A percentile compares a stretch with the other conserved stretches of the same genome.
phyloP scores from a whole-genome alignment of 768 basidiomycete species.

The Floccularia luteovirens region DNA sequence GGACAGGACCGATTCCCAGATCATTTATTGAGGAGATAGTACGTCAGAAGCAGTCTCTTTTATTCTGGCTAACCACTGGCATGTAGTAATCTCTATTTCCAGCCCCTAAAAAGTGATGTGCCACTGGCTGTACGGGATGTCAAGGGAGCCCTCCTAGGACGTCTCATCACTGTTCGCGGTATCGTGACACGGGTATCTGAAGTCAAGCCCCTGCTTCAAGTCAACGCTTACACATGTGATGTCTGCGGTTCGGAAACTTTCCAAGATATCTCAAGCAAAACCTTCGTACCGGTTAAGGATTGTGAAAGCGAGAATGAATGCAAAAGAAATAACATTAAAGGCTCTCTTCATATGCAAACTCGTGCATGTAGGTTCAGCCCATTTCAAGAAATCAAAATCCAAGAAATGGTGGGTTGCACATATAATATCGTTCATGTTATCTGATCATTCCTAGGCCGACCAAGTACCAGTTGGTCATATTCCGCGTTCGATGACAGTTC shows the following conservation, averaged over 20 bases:
- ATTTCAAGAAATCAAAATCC: conserved; percentile 98
- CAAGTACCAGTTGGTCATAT: conserved; percentile 99
- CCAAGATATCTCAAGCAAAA: conserved; percentile 90
- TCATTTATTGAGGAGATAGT: conserved; percentile 93
- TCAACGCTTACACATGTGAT: conserved; percentile 98
- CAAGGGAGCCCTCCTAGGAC: conserved; percentile 79
- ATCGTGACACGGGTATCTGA: conserved; percentile 98
- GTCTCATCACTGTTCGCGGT: conserved; percentile 91
- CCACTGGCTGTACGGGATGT: conserved; percentile 90
- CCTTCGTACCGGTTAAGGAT: conserved; percentile 82
- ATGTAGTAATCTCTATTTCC: conserved; percentile 90
- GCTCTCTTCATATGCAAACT: conserved; percentile 96
- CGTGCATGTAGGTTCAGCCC: conserved; percentile 95
- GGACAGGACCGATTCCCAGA: conserved; percentile 79
- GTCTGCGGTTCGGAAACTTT: conserved; percentile 98
- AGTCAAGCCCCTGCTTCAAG: conserved; percentile 94
- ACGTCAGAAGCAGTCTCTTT: conserved; percentile 28
- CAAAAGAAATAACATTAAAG: conserved; percentile 77
- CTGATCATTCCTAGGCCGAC: conserved; percentile 57
- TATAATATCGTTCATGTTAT: background rate
- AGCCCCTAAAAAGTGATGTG: conserved; percentile 68
- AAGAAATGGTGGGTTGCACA: conserved; percentile 76
- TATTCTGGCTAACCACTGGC: conserved; percentile 9
- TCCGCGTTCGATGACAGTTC: conserved; percentile 96
- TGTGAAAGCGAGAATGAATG: conserved; percentile 87